A percentile compares a stretch with the other conserved stretches of the same genome.
Conservation (phyloP, 768 basidiomycete genomes). For the Rhodotorula toruloides region DNA sequence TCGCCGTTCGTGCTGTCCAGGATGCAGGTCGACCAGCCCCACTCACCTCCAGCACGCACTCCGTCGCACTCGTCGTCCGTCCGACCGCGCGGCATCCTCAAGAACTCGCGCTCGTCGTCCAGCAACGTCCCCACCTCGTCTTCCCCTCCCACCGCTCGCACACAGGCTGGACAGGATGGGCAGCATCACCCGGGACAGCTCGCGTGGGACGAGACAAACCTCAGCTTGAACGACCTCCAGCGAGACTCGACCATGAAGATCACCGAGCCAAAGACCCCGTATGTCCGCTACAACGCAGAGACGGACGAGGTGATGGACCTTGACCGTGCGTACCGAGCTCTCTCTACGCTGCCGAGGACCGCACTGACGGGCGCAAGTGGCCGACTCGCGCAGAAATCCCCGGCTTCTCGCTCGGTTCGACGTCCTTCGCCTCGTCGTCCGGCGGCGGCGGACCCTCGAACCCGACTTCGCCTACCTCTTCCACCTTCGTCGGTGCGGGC, state of each 20-base stretch:
- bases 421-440: conserved; percentile 8
- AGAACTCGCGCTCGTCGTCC: conserved; percentile 21
- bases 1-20: background rate
- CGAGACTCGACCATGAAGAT: conserved; percentile 42
- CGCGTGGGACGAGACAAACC: conserved; percentile 41
- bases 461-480: background rate
- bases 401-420: conserved; percentile 41
- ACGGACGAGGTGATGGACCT: conserved; percentile 44
- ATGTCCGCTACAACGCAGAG: conserved; percentile 44
- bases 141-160: background rate
- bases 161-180: background rate
- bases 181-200: background rate
- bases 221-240: conserved; percentile 40
- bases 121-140: background rate
- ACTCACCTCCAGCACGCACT: background rate
- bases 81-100: conserved; percentile 41
- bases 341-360: background rate
- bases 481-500: background rate
- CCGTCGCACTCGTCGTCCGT: background rate
- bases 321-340: conserved; percentile 31
- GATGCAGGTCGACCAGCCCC: background rate
- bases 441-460: background rate
- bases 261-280: conserved; percentile 43
- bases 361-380: background rate
- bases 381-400: conserved; percentile 37